These are phyloP conservation scores for Talaromyces stipitatus DNA, from an alignment of 495 filamentous ascomycete species.

Conservation along the genomic window DNA sequence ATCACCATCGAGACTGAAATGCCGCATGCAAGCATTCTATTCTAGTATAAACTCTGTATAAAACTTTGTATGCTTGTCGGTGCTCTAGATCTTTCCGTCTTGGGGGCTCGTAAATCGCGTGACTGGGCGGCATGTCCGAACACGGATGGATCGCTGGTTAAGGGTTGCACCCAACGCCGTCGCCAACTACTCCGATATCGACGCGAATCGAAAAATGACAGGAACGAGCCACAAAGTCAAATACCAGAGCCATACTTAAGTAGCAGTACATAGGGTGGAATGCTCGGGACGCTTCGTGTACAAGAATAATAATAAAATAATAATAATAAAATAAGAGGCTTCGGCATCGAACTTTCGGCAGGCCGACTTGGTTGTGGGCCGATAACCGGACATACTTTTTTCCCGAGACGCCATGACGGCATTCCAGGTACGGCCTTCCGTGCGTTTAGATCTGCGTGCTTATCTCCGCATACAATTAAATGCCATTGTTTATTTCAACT, in stretches of 20 bases:
- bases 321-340: background rate
- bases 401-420: background rate
- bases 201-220: background rate
- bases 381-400: background rate
- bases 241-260: too few species aligned
- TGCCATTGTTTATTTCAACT: too few species aligned
- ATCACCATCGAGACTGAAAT: background rate
- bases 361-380: background rate
- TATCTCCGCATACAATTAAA: too few species aligned
- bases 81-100: slow-evolving; percentile 1
- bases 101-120: background rate
- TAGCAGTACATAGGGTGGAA: background rate
- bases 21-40: background rate
- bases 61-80: background rate
- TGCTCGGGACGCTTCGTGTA: too few species aligned
- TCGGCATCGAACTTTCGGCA: background rate
- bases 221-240: background rate
- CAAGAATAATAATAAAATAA: background rate
- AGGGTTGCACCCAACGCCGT: background rate
- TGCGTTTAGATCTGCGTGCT: background rate
- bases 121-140: slow-evolving; percentile 1
- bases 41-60: background rate
- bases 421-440: background rate
- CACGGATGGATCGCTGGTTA: background rate
- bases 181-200: background rate